phyloP scores from a whole-genome alignment of 169 alveolate species.

The Cyclospora cayetanensis region DNA sequence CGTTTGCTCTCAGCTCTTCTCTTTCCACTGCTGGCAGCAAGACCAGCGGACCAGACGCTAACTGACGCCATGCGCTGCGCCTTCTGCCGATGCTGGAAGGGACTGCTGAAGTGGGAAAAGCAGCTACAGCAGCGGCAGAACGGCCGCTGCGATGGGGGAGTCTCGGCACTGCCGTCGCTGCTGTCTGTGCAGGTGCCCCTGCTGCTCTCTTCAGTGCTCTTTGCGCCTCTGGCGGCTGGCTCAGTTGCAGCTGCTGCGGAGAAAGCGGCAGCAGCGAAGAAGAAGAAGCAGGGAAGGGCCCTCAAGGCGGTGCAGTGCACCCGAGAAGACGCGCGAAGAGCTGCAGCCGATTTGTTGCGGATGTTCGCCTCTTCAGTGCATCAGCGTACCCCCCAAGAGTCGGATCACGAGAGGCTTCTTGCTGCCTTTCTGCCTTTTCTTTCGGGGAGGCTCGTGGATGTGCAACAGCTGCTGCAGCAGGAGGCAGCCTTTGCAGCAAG shows the following conservation, averaged over 20 bases:
- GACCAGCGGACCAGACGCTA: slow-evolving; percentile 19
- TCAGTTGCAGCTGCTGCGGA: slow-evolving; percentile 1
- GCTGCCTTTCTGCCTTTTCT: slow-evolving; percentile 48
- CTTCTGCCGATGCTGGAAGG: slow-evolving; percentile 66
- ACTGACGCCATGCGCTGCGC: slow-evolving; percentile 32
- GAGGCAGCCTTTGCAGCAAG: neutral
- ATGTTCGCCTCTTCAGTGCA: neutral
- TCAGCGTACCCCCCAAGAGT: slow-evolving; percentile 37
- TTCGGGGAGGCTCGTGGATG: neutral
- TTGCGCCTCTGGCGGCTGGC: slow-evolving; percentile 30
- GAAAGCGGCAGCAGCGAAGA: neutral
- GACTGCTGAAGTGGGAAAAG: slow-evolving; percentile 34
- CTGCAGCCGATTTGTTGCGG: slow-evolving; percentile 54
- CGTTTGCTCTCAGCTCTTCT: neutral
- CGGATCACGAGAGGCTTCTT: slow-evolving; percentile 9
- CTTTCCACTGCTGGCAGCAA: slow-evolving; percentile 50
- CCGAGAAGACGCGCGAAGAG: slow-evolving; percentile 63
- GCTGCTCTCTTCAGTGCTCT: slow-evolving; percentile 44
- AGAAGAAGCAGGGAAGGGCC: neutral
- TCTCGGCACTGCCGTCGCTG: slow-evolving; percentile 4
- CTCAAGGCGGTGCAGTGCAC: slow-evolving; percentile 1
- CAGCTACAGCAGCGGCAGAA: neutral
- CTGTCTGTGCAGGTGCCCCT: slow-evolving; percentile 46
- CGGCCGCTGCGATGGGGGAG: neutral
- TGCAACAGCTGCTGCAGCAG: neutral